phyloP scores from a whole-genome alignment of 345 rosid genomes.

The Corchorus olitorius region DNA sequence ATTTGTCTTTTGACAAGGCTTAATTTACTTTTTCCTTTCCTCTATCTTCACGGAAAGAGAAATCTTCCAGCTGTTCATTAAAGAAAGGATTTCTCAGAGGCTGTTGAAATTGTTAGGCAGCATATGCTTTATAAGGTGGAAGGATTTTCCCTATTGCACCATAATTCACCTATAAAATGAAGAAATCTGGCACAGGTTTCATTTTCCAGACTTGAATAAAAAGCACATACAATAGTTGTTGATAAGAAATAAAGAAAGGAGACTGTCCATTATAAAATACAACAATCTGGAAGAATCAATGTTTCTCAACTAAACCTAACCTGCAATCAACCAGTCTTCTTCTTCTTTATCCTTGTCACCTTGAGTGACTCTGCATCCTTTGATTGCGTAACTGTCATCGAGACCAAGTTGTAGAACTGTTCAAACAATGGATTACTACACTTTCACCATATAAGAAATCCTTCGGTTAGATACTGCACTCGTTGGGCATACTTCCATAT shows the following conservation, averaged over 20 bases:
- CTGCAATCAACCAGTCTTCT: constrained; percentile 30
- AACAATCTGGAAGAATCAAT: neutral
- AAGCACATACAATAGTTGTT: no score
- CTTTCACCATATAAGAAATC: neutral
- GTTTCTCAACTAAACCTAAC: neutral
- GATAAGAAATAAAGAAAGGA: neutral
- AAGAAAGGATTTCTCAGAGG: no score
- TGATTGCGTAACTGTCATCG: constrained; percentile 58
- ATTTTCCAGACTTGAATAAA: no score
- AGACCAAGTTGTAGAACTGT: constrained; percentile 86
- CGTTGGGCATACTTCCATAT: neutral
- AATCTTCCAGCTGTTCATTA: no score
- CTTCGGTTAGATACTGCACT: neutral
- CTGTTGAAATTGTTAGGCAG: no score
- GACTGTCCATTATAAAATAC: neutral
- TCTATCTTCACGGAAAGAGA: neutral
- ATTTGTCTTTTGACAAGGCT: no score
- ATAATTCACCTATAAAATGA: neutral
- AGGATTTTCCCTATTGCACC: no score
- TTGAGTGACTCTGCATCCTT: constrained; percentile 46
- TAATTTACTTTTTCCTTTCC: no score
- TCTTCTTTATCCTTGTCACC: constrained; percentile 69
- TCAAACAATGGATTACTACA: constrained; percentile 12
- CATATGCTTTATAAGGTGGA: no score
- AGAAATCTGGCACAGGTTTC: neutral